Conservation (phyloP, 108 stramenopile species). For the Conticribra guillardii region DNA sequence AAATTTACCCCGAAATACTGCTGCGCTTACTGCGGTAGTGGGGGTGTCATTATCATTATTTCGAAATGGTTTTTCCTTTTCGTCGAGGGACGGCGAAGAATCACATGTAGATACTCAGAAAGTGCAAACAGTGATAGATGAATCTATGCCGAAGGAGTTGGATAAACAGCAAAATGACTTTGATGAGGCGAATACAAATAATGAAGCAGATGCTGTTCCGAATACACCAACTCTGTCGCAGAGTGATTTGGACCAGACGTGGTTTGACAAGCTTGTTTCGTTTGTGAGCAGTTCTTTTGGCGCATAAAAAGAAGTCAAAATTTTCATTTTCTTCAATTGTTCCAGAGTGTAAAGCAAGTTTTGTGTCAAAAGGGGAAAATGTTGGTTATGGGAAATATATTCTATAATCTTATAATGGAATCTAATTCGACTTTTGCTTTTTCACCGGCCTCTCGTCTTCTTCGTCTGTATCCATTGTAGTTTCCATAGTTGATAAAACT, state of each 20-base stretch:
- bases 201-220: background rate
- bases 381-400: too few relatives aligned
- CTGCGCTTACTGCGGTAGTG: background rate
- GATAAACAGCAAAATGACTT: too few relatives aligned
- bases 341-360: too few relatives aligned
- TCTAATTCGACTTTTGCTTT: too few relatives aligned
- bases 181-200: slow-evolving; percentile 2
- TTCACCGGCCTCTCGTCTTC: slow-evolving; percentile 11
- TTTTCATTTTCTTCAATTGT: background rate
- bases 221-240: background rate
- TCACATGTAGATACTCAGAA: background rate
- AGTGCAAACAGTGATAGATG: background rate
- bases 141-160: too few relatives aligned
- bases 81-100: background rate
- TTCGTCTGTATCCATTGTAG: background rate
- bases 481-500: slow-evolving; percentile 3
- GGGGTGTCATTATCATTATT: background rate
- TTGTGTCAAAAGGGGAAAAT: too few relatives aligned
- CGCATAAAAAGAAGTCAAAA: background rate
- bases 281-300: background rate
- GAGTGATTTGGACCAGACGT: slow-evolving; percentile 21
- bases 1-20: background rate
- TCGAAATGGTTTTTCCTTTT: background rate
- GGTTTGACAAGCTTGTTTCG: slow-evolving; percentile 32
- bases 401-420: too few relatives aligned